A percentile compares a stretch with the other conserved stretches of the same genome.
Conservation (phyloP, 1,284 basidiomycete genomes). For the Austroboletus novae-zelandiae region DNA sequence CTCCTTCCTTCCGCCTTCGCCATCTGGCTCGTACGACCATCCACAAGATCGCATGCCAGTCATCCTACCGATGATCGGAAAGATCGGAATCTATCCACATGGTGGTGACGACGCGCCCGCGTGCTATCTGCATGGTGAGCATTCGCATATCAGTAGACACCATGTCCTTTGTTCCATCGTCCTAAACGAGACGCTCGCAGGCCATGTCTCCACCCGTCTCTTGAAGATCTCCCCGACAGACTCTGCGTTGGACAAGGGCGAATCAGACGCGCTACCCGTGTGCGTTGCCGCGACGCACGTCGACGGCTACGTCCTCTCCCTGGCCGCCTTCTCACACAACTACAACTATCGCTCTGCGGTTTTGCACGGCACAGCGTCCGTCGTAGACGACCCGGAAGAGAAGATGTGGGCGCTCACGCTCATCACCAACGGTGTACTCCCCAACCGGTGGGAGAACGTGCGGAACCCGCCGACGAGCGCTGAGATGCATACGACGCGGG, state of each 20-base stretch:
- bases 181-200: conserved; percentile 1
- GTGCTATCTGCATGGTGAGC: conserved; percentile 28
- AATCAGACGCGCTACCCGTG: conserved; percentile 10
- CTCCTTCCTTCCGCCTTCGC: conserved; percentile 23
- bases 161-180: neutral
- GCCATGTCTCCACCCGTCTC: conserved; percentile 25
- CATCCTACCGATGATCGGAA: conserved; percentile 28
- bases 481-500: conserved; percentile 23
- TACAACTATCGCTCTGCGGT: conserved; percentile 29
- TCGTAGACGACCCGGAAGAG: conserved; percentile 19
- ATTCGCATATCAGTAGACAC: neutral
- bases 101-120: conserved; percentile 5
- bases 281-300: conserved; percentile 27
- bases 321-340: conserved; percentile 26
- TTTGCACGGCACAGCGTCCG: conserved; percentile 19
- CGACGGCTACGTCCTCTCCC: conserved; percentile 23
- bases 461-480: conserved; percentile 21
- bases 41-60: conserved; percentile 14
- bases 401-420: conserved; percentile 26
- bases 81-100: conserved; percentile 19
- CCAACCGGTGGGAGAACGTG: conserved; percentile 23
- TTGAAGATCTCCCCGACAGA: conserved; percentile 21
- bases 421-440: conserved; percentile 23
- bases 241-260: neutral
- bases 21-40: conserved; percentile 12